Evolutionary conservation across 2,329 filamentous ascomycete genomes (phyloP), one percentile per base, ranked within the genome.

Genomic region (Ilyonectria robusta): DNA sequence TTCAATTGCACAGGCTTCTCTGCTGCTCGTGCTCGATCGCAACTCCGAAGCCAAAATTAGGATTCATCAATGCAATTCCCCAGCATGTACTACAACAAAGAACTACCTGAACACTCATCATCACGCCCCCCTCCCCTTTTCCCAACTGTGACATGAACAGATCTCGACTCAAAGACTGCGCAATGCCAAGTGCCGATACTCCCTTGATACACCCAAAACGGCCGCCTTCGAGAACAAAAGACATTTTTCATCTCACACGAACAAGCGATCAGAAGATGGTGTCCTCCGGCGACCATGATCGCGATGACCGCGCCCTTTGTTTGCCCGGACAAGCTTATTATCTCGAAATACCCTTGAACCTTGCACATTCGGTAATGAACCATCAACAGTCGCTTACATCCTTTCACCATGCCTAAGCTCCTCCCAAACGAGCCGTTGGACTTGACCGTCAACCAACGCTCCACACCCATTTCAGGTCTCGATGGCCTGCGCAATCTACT

Each of bases 321-420:
- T 62, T 57, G 26, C 11, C 23, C 40, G 55, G 56, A 65, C 67
- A 66, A 66, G 67, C 44, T 72, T 74, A 74, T 74, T 73, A 74
- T 72, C 59, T 44, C 37, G 51, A 29, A 64, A 65, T 33, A 57
- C 60, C 26, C 50, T 19, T 33, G n/a, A 56, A 15, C 26, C 19
- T n/a, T 60, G 35, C 21, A 33, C 47, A 31, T 37, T 42, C 31
- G 37, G 54, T 17, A 42, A 66, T 37, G 44, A 62, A 47, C 58
- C 62, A 48, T 42, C 19, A 23, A 35, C 33, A 54, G 9, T n/a
- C 55, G 37, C 11, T 44, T 13, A 57, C 47, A 59, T 48, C 31
- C 42, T n/a, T 51, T 47, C 54, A 61, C 29, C 33, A 75, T 75
- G 72, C 2, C 56, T 5, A 29, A 19, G 17, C 8, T 40, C 6